Evolutionary conservation across 108 stramenopile genomes (phyloP).

Genomic region (Stephanodiscus minutulus): DNA sequence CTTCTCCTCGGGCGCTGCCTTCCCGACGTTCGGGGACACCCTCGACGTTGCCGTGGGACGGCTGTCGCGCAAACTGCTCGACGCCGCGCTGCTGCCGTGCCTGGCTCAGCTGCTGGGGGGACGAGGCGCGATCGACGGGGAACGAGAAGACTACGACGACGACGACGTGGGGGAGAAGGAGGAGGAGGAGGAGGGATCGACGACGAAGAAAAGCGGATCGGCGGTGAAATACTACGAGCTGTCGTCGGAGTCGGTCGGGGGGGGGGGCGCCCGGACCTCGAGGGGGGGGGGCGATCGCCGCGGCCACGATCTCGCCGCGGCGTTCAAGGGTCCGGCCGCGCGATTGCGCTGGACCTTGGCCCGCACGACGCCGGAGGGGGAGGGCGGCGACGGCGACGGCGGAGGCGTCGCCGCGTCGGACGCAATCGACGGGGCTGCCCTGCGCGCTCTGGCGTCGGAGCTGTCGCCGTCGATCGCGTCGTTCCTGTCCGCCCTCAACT

Average conservation of each 20-base stretch:
- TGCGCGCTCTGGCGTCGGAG: constrained; percentile 3
- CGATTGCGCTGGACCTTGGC: constrained; percentile 31
- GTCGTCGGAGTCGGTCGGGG: constrained; percentile 8
- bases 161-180: not conserved
- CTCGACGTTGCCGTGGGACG: constrained; percentile 29
- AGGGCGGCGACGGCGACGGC: not conserved
- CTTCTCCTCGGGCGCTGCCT: constrained; percentile 15
- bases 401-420: constrained; percentile 10
- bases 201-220: no score
- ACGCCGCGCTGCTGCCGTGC: constrained; percentile 10
- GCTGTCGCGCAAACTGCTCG: constrained; percentile 19
- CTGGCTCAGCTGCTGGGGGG: constrained; percentile 14
- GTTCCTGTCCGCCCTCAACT: constrained; percentile 43
- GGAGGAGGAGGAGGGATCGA: no score
- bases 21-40: constrained; percentile 41
- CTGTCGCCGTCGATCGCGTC: constrained; percentile 21
- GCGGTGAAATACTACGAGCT: constrained; percentile 30
- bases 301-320: constrained; percentile 27
- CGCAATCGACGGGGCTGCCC: constrained; percentile 20
- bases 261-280: not conserved
- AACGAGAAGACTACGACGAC: no score
- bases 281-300: not conserved
- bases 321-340: constrained; percentile 25
- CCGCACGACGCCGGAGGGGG: not conserved
- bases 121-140: no score